Conservation (phyloP, 768 basidiomycete species). For the Lentinula aciculospora region DNA sequence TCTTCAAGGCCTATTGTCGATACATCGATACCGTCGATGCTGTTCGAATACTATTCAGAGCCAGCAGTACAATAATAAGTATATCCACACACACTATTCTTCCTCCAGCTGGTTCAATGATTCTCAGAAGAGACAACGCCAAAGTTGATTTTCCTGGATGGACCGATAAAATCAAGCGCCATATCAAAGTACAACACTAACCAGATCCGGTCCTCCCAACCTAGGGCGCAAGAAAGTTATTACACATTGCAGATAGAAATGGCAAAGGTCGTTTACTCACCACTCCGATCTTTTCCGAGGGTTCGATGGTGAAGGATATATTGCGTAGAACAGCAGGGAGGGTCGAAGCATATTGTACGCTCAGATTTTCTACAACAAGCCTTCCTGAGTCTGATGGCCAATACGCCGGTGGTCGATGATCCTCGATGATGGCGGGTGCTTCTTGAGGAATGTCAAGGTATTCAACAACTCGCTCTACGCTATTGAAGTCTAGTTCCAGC, state of each 20-base stretch:
- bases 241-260: background rate
- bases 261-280: constrained; percentile 27
- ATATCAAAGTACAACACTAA: too few species aligned
- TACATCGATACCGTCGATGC: constrained; percentile 70
- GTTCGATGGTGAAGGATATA: constrained; percentile 53
- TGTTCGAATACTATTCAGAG: constrained; percentile 13
- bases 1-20: constrained; percentile 64
- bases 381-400: constrained; percentile 63
- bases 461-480: constrained; percentile 68
- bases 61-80: background rate
- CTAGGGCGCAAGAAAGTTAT: constrained; percentile 20
- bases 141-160: constrained; percentile 49
- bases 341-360: constrained; percentile 57
- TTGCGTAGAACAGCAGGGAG: constrained; percentile 54
- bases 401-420: constrained; percentile 59
- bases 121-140: constrained; percentile 53
- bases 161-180: too few species aligned
- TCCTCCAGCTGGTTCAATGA: constrained; percentile 55
- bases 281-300: constrained; percentile 65
- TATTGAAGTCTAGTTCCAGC: constrained; percentile 69
- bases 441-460: constrained; percentile 67
- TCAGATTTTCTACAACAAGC: constrained; percentile 51
- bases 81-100: constrained; percentile 43
- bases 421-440: constrained; percentile 53
- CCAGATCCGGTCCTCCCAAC: constrained; percentile 69